phyloP scores from a whole-genome alignment of 1,139 yeast species.

The Komagataea norvegica region DNA sequence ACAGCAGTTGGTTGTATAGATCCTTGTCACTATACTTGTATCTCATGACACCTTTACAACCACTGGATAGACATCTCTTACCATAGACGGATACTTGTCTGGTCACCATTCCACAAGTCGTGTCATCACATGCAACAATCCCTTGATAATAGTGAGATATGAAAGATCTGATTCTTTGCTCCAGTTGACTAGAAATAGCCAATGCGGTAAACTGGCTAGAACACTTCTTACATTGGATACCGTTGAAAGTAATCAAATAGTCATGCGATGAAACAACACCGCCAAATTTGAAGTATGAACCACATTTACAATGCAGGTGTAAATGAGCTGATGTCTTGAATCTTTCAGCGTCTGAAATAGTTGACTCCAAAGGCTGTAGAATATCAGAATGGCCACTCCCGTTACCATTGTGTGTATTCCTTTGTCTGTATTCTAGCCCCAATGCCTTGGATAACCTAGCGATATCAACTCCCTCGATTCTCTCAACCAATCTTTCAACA shows the following conservation, averaged over 20 bases:
- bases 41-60: slow-evolving; percentile 81
- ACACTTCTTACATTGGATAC: slow-evolving; percentile 69
- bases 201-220: slow-evolving; percentile 45
- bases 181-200: slow-evolving; percentile 67
- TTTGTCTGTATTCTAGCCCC: slow-evolving; percentile 66
- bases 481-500: slow-evolving; percentile 78
- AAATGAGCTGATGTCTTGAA: slow-evolving; percentile 62
- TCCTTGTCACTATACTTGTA: slow-evolving; percentile 74
- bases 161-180: slow-evolving; percentile 60
- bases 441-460: slow-evolving; percentile 70
- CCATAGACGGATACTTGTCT: slow-evolving; percentile 90
- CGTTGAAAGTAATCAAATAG: slow-evolving; percentile 58
- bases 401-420: slow-evolving; percentile 30
- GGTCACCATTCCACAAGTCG: slow-evolving; percentile 75
- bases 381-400: slow-evolving; percentile 39
- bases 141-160: slow-evolving; percentile 79
- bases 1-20: slow-evolving; percentile 81
- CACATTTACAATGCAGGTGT: slow-evolving; percentile 60
- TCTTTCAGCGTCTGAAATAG: slow-evolving; percentile 76
- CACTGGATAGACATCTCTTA: slow-evolving; percentile 62
- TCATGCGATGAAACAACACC: slow-evolving; percentile 65
- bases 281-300: slow-evolving; percentile 56
- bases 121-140: slow-evolving; percentile 80
- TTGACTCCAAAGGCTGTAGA: slow-evolving; percentile 74
- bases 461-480: slow-evolving; percentile 83